Conservation (phyloP, 441 rosid genomes). For the Pelargonium hybrid region DNA sequence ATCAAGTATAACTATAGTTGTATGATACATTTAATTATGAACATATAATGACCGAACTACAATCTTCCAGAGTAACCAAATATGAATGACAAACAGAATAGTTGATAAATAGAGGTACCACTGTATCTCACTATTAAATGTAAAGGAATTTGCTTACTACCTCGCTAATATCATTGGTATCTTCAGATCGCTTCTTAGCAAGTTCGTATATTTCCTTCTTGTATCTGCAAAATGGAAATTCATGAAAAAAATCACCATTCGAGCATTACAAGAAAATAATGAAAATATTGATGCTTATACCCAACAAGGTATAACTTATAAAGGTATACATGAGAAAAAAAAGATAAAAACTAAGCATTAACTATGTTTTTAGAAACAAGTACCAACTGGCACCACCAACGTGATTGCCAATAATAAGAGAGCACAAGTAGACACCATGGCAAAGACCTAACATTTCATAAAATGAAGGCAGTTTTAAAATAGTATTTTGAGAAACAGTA, state of each 20-base stretch:
- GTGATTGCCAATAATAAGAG: neutral
- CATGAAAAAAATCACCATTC: constrained; percentile 7
- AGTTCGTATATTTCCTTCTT: constrained; percentile 77
- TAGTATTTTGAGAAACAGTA: neutral
- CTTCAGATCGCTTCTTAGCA: constrained; percentile 65
- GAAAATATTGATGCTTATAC: neutral
- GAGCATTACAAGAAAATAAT: neutral
- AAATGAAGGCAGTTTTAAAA: neutral
- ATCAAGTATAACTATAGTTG: neutral
- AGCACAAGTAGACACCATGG: neutral
- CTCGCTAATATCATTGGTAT: constrained; percentile 57
- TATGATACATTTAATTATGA: neutral
- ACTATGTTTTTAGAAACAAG: neutral
- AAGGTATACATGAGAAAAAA: neutral
- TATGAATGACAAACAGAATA: neutral
- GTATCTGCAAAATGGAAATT: constrained; percentile 38
- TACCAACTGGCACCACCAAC: neutral
- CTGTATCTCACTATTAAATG: neutral
- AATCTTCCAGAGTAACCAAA: neutral
- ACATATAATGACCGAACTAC: constrained; percentile 1
- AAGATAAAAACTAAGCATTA: neutral
- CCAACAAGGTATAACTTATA: neutral
- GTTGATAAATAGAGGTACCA: neutral
- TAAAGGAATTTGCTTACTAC: constrained; percentile 24
- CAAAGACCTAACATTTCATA: neutral